A percentile compares a stretch with the other conserved stretches of the same genome.
These are phyloP conservation scores for Malus hybrid DNA, from an alignment of 331 rosid genomes.

Conservation along the genomic window DNA sequence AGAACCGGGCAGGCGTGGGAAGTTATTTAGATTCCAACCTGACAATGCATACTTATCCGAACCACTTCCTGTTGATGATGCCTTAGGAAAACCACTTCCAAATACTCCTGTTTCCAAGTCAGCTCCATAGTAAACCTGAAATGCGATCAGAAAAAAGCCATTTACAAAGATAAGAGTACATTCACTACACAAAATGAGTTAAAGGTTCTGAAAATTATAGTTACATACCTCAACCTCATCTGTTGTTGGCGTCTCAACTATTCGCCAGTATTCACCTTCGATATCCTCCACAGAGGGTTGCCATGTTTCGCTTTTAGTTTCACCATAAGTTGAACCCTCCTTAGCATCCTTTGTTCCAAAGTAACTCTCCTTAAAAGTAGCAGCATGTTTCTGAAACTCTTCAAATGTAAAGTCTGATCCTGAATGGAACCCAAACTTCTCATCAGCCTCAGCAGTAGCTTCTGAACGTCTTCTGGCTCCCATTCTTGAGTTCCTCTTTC, in stretches of 20 bases:
- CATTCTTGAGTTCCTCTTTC: constrained; percentile 49
- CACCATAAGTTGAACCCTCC: constrained; percentile 22
- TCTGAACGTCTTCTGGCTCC: constrained; percentile 45
- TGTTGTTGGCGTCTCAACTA: constrained; percentile 74
- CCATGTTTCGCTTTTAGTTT: constrained; percentile 24
- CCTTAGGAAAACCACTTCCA: constrained; percentile 92
- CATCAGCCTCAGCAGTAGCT: constrained; percentile 46
- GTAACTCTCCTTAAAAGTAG: constrained; percentile 60
- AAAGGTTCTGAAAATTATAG: neutral
- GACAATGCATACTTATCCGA: constrained; percentile 51
- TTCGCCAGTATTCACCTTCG: constrained; percentile 98
- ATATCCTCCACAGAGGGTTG: constrained; percentile 67
- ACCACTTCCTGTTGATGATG: constrained; percentile 33
- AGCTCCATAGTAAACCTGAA: constrained; percentile 90
- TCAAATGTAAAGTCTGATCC: constrained; percentile 67
- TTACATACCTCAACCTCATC: constrained; percentile 87
- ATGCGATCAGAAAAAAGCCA: constrained; percentile 13
- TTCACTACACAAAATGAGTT: constrained; percentile 1
- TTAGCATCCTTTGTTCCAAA: constrained; percentile 43
- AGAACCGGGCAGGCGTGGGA: constrained; percentile 84
- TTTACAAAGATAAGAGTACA: constrained; percentile 6
- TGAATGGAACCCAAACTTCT: constrained; percentile 80
- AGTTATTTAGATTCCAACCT: constrained; percentile 93
- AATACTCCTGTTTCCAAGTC: constrained; percentile 84
- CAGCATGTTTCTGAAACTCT: constrained; percentile 61